Evolutionary conservation across 495 filamentous ascomycete genomes (phyloP), one percentile per base, ranked within the genome.

Genomic region (Penicillium bovifimosum): DNA sequence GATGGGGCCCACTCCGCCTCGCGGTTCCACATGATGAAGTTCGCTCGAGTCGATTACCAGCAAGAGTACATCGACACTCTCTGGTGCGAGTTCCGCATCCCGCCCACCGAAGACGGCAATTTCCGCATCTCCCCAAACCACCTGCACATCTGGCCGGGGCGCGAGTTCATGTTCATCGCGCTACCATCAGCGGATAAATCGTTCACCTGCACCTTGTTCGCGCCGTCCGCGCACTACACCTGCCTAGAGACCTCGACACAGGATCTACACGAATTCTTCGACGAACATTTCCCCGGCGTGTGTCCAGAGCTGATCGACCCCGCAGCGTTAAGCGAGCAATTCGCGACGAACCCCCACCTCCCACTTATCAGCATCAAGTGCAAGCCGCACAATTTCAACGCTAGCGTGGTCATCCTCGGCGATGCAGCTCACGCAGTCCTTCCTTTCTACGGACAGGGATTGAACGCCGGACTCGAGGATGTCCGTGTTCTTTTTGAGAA

Each of bases 341-440:
- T 95, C 70, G 65, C 71, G 9, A 52, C 70, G 1, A 96, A 95
- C 69, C 90, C 89, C 0, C 91, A 96, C 58, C 83, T 97, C 0
- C 93, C 93, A 1, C 73, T 98, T 14, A 95, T 98, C 62, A 87
- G 77, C 66, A 88, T 98, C 60, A 95, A 96, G 68, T 96, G 90
- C 73, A 77, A 76, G 1, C 93, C 95, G 0, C 85, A 96, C 66
- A 89, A 96, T 72, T 89, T 80, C 76, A 74, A 65, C 33, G 79
- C 82, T 27, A 86, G 83, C n/a, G 87, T 76, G 18, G 88, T 95
- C 47, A 88, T 98, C 52, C 59, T 98, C 36, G 93, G 93, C 43
- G 93, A 98, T 61, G 91, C 93, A 18, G 93, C 93, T 6, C 95
- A 98, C 69, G 95, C 93, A 41, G 96, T 98, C 81, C 90, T 98